phyloP scores from a whole-genome alignment of 2,329 filamentous ascomycete genomes.

The Ceratocystis harringtonii region DNA sequence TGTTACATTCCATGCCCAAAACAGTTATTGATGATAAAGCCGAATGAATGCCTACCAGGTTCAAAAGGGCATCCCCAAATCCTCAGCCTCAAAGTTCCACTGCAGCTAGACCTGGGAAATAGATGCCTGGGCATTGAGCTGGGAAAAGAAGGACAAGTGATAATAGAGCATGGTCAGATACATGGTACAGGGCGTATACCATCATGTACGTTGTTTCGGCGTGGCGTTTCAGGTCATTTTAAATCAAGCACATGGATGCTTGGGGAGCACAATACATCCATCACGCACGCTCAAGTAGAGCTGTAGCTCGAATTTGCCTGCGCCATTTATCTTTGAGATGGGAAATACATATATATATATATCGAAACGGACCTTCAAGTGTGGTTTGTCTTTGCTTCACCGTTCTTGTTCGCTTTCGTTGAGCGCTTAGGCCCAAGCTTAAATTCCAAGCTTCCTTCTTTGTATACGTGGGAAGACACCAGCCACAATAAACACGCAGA shows the following conservation, averaged over 20 bases:
- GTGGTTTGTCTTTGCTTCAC: background rate
- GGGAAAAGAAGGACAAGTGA: background rate
- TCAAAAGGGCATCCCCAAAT: background rate
- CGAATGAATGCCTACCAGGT: background rate
- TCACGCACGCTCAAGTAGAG: too few relatives aligned
- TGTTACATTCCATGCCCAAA: slow-evolving; percentile 1
- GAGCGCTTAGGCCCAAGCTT: background rate
- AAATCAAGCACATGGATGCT: too few relatives aligned
- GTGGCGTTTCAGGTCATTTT: too few relatives aligned
- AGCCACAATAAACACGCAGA: slow-evolving; percentile 47
- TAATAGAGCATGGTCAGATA: too few relatives aligned
- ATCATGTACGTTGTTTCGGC: too few relatives aligned
- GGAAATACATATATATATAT: too few relatives aligned
- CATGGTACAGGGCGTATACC: too few relatives aligned
- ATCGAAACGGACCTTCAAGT: too few relatives aligned
- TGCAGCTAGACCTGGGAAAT: background rate
- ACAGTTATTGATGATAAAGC: background rate
- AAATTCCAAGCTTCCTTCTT: slow-evolving; percentile 59
- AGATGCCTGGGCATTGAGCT: background rate
- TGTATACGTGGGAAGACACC: slow-evolving; percentile 69
- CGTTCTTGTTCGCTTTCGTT: background rate
- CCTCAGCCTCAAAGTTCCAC: background rate
- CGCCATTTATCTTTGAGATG: too few relatives aligned
- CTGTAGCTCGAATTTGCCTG: too few relatives aligned
- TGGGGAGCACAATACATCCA: too few relatives aligned